Evolutionary conservation across 2,329 filamentous ascomycete species (phyloP), one percentile per base, ranked within the genome.

Genomic region (Bipolaris victoriae): DNA sequence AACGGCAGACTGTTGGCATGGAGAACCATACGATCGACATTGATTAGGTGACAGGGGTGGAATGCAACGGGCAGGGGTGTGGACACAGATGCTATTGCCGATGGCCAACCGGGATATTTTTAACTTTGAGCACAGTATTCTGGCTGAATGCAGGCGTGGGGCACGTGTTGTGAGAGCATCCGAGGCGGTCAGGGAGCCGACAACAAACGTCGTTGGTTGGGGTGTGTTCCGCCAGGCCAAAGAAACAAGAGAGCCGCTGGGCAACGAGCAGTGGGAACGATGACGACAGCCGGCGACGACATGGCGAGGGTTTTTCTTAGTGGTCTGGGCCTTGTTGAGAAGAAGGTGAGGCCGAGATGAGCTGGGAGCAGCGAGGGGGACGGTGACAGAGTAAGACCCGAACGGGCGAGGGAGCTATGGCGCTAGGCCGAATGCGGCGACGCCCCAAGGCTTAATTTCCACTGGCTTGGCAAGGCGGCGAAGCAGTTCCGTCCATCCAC

Each of bases 281-380:
- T 60, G 59, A 60, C 59, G 51, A 49, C 43, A 49, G 54, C 45
- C 16, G 7, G 11, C 49, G 53, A 52, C 49, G 33, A 44, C 33
- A 55, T 53, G 39, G 52, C 57, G 52, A 50, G 35, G 57, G 46
- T 16, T 35, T 13, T n/a, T 20, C 16, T 16, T 7, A 29, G 43
- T 36, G 26, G 46, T 39, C 45, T 26, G 49, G 31, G 35, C 15
- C 24, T 53, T 45, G 45, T 56, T 54, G 53, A 37, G 52, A 49
- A 55, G 57, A 55, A 58, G 54, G 29, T 55, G 55, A 56, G 52
- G 55, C 59, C 66, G 67, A 69, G 68, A 70, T 69, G 63, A 69
- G 64, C 55, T 41, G 57, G 24, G 40, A 15, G 26, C 16, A 18
- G 24, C 49, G 56, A 56, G 35, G 45, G 52, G 40, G 39, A 52